A percentile compares a stretch with the other conserved stretches of the same genome.
These are phyloP conservation scores for Ustilago xerochloae DNA, from an alignment of 1,284 basidiomycete species.

Conservation along the genomic window DNA sequence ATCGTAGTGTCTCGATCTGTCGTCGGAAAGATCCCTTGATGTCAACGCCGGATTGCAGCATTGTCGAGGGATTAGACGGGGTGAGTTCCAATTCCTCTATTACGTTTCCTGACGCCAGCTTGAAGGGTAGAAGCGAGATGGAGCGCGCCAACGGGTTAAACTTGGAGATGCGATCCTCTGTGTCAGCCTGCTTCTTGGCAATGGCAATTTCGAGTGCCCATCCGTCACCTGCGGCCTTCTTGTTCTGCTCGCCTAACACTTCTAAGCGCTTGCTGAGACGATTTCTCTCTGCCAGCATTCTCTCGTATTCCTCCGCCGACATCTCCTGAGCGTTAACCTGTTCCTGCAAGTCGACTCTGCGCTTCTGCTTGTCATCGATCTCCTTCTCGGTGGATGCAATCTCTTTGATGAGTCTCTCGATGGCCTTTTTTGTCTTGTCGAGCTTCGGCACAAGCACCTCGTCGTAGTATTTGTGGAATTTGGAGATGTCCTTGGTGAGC, in stretches of 20 bases:
- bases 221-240: constrained; percentile 52
- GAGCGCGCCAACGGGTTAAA: constrained; percentile 55
- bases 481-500: constrained; percentile 58
- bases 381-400: constrained; percentile 46
- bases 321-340: constrained; percentile 63
- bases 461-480: constrained; percentile 64
- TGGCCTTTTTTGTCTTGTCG: constrained; percentile 59
- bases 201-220: constrained; percentile 61
- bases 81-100: constrained; percentile 54
- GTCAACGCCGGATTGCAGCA: constrained; percentile 58
- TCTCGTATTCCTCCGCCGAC: constrained; percentile 63
- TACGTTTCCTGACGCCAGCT: constrained; percentile 35
- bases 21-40: constrained; percentile 49
- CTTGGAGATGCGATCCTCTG: constrained; percentile 55
- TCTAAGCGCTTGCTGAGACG: constrained; percentile 54
- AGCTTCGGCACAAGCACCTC: constrained; percentile 61
- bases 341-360: constrained; percentile 48
- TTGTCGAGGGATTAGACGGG: constrained; percentile 48
- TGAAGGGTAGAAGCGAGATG: constrained; percentile 55
- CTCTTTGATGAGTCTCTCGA: constrained; percentile 53
- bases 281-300: constrained; percentile 57
- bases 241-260: constrained; percentile 48
- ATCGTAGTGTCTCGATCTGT: constrained; percentile 45
- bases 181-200: constrained; percentile 57
- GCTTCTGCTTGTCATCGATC: constrained; percentile 52